These are phyloP conservation scores for Trichoderma virens DNA, from an alignment of 495 filamentous ascomycete genomes.

Conservation along the genomic window DNA sequence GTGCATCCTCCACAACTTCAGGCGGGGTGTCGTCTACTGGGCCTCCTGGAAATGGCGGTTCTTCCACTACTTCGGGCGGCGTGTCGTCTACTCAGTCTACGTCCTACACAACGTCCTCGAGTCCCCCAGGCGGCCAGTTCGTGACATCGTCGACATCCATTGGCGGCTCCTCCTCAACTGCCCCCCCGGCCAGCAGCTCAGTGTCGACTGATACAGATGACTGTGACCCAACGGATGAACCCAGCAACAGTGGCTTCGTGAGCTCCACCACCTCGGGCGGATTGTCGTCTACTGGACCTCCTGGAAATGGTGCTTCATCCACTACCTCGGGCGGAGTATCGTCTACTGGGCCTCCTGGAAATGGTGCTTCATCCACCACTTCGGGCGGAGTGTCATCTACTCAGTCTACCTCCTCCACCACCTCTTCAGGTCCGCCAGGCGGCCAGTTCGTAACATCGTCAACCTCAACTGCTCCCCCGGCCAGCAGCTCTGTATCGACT, in stretches of 20 bases:
- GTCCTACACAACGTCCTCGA: background rate
- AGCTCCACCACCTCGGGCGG: too few relatives aligned
- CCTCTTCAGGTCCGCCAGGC: background rate
- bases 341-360: background rate
- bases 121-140: background rate
- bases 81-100: background rate
- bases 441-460: background rate
- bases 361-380: background rate
- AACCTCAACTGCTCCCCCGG: too few relatives aligned
- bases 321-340: background rate
- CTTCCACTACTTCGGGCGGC: background rate
- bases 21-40: background rate
- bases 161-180: background rate
- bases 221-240: background rate
- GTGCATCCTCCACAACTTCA: background rate
- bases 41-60: background rate
- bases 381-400: background rate
- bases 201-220: too few relatives aligned
- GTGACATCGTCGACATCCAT: background rate
- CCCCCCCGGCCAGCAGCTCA: too few relatives aligned
- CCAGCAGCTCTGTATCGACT: too few relatives aligned
- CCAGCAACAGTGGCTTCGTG: too few relatives aligned
- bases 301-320: background rate
- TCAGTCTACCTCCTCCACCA: too few relatives aligned
- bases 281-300: background rate